phyloP scores from a whole-genome alignment of 495 filamentous ascomycete genomes.

The Podospora didyma region DNA sequence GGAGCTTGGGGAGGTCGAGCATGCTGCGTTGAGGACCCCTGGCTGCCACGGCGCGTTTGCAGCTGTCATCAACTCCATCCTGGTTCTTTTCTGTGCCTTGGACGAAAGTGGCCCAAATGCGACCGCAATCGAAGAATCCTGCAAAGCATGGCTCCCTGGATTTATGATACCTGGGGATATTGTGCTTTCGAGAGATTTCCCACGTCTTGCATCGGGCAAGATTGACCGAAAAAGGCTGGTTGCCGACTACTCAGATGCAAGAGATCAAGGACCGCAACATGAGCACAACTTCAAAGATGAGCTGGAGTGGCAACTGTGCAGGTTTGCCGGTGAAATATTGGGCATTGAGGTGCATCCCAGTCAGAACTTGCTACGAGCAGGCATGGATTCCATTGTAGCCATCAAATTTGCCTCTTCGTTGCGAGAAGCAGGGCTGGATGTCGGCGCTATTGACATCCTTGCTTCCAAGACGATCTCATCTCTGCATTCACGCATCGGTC shows the following conservation, averaged over 20 bases:
- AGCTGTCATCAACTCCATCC: slow-evolving; percentile 52
- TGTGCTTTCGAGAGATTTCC: slow-evolving; percentile 55
- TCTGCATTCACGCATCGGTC: background rate
- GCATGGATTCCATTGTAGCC: slow-evolving; percentile 68
- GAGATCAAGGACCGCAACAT: background rate
- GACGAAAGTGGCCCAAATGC: slow-evolving; percentile 29
- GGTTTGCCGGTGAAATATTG: slow-evolving; percentile 45
- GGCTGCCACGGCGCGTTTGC: slow-evolving; percentile 54
- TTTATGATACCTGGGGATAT: slow-evolving; percentile 78
- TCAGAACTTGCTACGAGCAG: slow-evolving; percentile 47
- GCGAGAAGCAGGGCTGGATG: slow-evolving; percentile 43
- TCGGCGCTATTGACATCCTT: slow-evolving; percentile 56
- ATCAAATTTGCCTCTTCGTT: slow-evolving; percentile 64
- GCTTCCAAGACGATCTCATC: slow-evolving; percentile 39
- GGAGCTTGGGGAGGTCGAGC: slow-evolving; percentile 80
- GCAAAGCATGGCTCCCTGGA: slow-evolving; percentile 63
- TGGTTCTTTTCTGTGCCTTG: slow-evolving; percentile 66
- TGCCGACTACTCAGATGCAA: slow-evolving; percentile 43
- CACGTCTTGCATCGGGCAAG: slow-evolving; percentile 74
- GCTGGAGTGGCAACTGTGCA: slow-evolving; percentile 43
- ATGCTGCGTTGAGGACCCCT: slow-evolving; percentile 53
- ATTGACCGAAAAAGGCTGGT: slow-evolving; percentile 64
- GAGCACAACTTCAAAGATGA: slow-evolving; percentile 26
- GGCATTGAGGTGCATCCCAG: slow-evolving; percentile 32
- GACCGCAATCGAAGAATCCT: slow-evolving; percentile 50